Base-by-base conservation (phyloP, 2,329 filamentous ascomycete species). In the Passalora sequoiae region DNA sequence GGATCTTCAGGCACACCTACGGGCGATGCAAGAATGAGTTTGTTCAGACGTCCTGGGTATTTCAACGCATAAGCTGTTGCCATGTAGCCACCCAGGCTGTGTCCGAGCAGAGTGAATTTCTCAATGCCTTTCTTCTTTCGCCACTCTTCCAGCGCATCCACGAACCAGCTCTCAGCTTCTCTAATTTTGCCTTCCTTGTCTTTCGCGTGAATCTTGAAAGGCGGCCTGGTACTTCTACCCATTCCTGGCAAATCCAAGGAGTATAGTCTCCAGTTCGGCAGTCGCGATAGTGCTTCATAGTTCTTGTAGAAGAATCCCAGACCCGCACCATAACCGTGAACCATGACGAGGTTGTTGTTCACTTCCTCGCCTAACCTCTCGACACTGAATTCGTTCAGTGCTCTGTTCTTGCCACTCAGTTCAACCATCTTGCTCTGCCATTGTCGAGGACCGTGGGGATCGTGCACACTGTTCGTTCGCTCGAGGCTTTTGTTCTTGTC, bases 261-360 rank as follows among this genome's bases (percentile, higher is more conserved):
- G 62, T 92, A 97, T 13, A 98, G 69, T 59, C 87, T 89, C 81
- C 92, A 94, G 20, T 89, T 89, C 20, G 76, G 73, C 1, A 81
- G 70, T 13, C 89, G 81, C 33, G 84, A 89, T 24, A 98, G 69
- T 4, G 83, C 81, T 66, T 98, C 92, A 48, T 94, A 95, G 64
- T 98, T 98, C 69, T 92, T 91, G 74, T 96, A 98, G 74, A 94
- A 98, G 69, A 98, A 97, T 16, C 91, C 92, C 1, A 98, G 75
- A 0, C 92, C 92, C 2, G 92, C 92, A 35, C 92, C 92, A 65
- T 98, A 98, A 49, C 92, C 92, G 63, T 98, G 92, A 4, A 98
- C 72, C 80, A 98, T 94, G 32, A 98, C 91, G 12, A 98, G 73
- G 31, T 87, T 92, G 60, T 97, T 83, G 35, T 94, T 83, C 0